These are phyloP conservation scores for Carex kokanica DNA, from an alignment of 176 grass and related monocot species.

Conservation along the genomic window DNA sequence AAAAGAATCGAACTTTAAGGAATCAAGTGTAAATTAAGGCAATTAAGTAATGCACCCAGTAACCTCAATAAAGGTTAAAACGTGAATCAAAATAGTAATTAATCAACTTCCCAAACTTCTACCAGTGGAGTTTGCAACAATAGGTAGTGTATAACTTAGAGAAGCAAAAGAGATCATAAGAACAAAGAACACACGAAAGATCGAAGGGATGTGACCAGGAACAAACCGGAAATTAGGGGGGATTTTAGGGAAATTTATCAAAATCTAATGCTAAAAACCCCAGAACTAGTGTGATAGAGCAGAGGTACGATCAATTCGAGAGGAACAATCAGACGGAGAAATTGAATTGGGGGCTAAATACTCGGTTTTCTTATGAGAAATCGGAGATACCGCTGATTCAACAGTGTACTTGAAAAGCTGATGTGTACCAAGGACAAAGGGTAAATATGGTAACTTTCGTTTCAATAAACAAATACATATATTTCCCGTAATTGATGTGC, in stretches of 20 bases:
- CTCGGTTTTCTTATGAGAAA: neutral
- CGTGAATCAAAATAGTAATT: neutral
- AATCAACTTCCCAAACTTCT: neutral
- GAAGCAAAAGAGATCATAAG: neutral
- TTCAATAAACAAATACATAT: neutral
- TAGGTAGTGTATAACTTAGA: neutral
- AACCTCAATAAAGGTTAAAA: neutral
- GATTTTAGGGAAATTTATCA: neutral
- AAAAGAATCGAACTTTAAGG: neutral
- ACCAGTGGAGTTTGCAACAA: too few relatives aligned
- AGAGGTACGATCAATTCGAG: neutral
- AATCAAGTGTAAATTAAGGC: neutral
- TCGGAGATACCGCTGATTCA: neutral
- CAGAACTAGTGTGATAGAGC: neutral
- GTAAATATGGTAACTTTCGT: neutral
- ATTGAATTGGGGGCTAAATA: conserved; percentile 2
- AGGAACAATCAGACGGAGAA: neutral
- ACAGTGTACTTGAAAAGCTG: conserved; percentile 2
- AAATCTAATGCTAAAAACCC: neutral
- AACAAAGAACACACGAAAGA: neutral
- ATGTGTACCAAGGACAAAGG: neutral
- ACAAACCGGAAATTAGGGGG: neutral
- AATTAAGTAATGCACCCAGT: neutral
- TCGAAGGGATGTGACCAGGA: neutral
- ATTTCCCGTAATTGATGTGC: neutral